Conservation (phyloP, 352 stramenopile species). For the Phytophthora pini region DNA sequence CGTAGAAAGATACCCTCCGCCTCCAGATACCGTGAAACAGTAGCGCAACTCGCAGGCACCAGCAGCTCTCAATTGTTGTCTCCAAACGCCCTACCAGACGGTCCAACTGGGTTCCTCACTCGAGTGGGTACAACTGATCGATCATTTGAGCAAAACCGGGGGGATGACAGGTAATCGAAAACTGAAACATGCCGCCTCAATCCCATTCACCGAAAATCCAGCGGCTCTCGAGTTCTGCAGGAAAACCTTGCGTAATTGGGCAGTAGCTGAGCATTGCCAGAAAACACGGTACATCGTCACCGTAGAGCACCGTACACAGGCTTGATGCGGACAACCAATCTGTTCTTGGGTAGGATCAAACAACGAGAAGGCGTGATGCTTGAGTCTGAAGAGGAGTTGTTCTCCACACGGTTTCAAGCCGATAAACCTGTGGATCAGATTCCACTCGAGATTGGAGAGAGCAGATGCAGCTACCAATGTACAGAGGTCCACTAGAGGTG, state of each 20-base stretch:
- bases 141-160: not conserved
- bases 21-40: not conserved
- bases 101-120: not conserved
- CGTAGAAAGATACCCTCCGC: not conserved
- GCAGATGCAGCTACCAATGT: too few relatives aligned
- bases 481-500: too few relatives aligned
- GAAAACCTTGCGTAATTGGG: not conserved
- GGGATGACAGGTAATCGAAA: not conserved
- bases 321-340: not conserved
- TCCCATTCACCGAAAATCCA: not conserved
- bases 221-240: not conserved
- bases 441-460: too few relatives aligned
- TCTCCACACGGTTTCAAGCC: not conserved
- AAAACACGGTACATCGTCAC: not conserved
- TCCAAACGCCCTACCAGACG: not conserved
- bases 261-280: not conserved
- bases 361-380: not conserved
- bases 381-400: not conserved
- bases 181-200: not conserved
- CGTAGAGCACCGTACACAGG: not conserved
- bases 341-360: not conserved
- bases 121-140: not conserved
- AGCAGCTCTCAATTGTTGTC: not conserved
- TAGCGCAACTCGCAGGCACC: not conserved
- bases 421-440: too few relatives aligned